Conservation (phyloP, 2,329 filamentous ascomycete genomes). For the Talaromyces rugulosus region DNA sequence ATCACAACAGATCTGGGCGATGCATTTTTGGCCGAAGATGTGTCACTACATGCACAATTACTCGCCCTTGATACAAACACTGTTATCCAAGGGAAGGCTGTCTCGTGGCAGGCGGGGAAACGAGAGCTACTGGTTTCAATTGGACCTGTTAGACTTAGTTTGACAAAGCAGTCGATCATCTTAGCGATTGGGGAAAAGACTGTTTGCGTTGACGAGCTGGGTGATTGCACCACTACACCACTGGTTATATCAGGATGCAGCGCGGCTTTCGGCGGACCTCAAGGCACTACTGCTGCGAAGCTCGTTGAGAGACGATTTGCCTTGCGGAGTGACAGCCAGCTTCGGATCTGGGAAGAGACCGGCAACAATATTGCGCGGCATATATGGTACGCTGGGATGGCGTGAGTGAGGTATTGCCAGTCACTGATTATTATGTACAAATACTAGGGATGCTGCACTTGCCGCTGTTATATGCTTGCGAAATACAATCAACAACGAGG, state of each 20-base stretch:
- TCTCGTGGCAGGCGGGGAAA: conserved; percentile 31
- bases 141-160: conserved; percentile 23
- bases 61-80: conserved; percentile 15
- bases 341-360: conserved; percentile 64
- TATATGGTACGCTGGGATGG: conserved; percentile 53
- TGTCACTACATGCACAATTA: conserved; percentile 27
- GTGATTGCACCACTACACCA: conserved; percentile 27
- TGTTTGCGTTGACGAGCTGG: conserved; percentile 17
- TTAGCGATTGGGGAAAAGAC: conserved; percentile 21
- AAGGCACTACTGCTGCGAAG: conserved; percentile 43
- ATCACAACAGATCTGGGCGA: conserved; percentile 68
- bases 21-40: conserved; percentile 51
- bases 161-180: conserved; percentile 21
- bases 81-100: conserved; percentile 19
- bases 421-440: conserved; percentile 14
- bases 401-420: neutral
- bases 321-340: conserved; percentile 33
- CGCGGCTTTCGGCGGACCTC: conserved; percentile 36
- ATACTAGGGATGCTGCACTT: conserved; percentile 54
- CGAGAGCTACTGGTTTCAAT: conserved; percentile 30
- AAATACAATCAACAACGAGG: conserved; percentile 31
- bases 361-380: conserved; percentile 70
- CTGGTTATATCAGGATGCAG: conserved; percentile 58
- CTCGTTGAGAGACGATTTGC: conserved; percentile 54
- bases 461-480: conserved; percentile 53